Evolutionary conservation across 352 stramenopile genomes (phyloP).

Genomic region (Globisporangium mamillatum): DNA sequence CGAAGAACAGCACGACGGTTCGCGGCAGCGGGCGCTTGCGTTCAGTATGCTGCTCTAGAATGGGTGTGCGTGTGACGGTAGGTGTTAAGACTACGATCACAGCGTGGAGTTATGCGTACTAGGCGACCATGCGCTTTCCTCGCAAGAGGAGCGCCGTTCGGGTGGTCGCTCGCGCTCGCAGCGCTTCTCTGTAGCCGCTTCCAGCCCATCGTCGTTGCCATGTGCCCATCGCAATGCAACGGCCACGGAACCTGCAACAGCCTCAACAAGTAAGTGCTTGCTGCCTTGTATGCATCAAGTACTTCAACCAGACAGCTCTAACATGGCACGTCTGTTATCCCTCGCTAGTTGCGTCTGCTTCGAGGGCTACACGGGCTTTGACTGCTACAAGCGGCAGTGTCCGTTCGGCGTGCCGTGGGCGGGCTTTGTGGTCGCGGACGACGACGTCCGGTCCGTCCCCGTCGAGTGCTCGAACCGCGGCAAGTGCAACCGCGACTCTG

Average conservation of each 20-base stretch:
- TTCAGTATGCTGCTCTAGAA: background rate
- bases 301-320: background rate
- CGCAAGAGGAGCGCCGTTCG: background rate
- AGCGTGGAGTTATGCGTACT: background rate
- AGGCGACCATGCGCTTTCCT: background rate
- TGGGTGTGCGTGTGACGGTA: background rate
- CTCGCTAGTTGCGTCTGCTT: slow-evolving; percentile 76
- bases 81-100: background rate
- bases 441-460: slow-evolving; percentile 38
- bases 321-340: background rate
- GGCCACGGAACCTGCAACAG: slow-evolving; percentile 53
- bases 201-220: slow-evolving; percentile 6
- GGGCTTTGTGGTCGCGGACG: slow-evolving; percentile 41
- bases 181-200: slow-evolving; percentile 13
- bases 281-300: no score
- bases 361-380: slow-evolving; percentile 81
- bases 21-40: background rate
- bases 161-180: background rate
- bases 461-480: slow-evolving; percentile 76
- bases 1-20: background rate
- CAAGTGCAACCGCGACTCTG: slow-evolving; percentile 67
- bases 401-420: slow-evolving; percentile 62
- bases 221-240: slow-evolving; percentile 66
- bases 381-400: slow-evolving; percentile 82
- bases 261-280: slow-evolving; percentile 46